Percentiles rank a stretch among this genome's conserved stretches.
These are phyloP conservation scores for Pythium volutum DNA, from an alignment of 352 stramenopile species.

Conservation along the genomic window DNA sequence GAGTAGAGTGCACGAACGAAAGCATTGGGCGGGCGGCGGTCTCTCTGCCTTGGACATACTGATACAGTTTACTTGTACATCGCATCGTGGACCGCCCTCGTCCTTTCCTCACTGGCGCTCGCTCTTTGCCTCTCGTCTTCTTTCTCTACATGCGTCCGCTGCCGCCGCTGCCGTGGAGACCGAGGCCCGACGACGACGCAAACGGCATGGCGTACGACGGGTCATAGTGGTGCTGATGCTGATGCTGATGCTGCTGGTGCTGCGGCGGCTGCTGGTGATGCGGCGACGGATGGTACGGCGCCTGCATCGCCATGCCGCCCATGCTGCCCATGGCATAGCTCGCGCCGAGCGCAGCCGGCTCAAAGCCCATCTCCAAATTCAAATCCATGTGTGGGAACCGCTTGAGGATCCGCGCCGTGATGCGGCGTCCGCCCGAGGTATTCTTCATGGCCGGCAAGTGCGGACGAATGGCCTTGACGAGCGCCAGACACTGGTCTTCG, in stretches of 20 bases:
- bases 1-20: too few relatives aligned
- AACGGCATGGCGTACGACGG: slow-evolving; percentile 18
- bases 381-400: slow-evolving; percentile 96
- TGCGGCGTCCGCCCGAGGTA: slow-evolving; percentile 91
- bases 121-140: neutral
- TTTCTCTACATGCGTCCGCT: slow-evolving; percentile 12
- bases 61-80: slow-evolving; percentile 66
- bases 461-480: slow-evolving; percentile 96
- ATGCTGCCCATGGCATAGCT: slow-evolving; percentile 33
- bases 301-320: slow-evolving; percentile 25
- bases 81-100: slow-evolving; percentile 9
- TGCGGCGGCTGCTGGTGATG: slow-evolving; percentile 24
- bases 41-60: slow-evolving; percentile 45
- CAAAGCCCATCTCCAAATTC: slow-evolving; percentile 60
- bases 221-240: slow-evolving; percentile 33
- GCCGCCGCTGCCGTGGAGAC: slow-evolving; percentile 7
- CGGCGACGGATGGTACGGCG: slow-evolving; percentile 18
- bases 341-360: slow-evolving; percentile 4
- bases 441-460: slow-evolving; percentile 95
- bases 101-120: neutral
- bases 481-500: slow-evolving; percentile 90
- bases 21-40: neutral
- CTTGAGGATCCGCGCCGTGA: slow-evolving; percentile 95
- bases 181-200: slow-evolving; percentile 8
- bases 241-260: slow-evolving; percentile 25